Conservation (phyloP, 495 filamentous ascomycete genomes). For the Aspergillus baeticus region DNA sequence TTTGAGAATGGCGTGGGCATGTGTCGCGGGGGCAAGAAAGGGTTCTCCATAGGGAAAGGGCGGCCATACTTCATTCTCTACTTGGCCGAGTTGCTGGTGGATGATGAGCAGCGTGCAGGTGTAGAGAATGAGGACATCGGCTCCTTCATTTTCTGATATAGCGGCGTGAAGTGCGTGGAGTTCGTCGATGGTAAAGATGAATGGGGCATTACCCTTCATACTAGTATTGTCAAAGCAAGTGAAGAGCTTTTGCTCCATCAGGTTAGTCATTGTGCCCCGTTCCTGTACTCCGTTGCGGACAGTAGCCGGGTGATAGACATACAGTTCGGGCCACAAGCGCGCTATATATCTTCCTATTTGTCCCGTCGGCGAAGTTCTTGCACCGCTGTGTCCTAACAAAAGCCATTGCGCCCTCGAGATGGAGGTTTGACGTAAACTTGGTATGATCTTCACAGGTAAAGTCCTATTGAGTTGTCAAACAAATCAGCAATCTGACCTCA, state of each 20-base stretch:
- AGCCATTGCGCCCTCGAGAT: constrained; percentile 7
- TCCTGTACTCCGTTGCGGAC: too few relatives aligned
- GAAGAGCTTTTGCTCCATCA: neutral
- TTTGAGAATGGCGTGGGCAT: neutral
- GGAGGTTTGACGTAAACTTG: constrained; percentile 1
- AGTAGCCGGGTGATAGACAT: too few relatives aligned
- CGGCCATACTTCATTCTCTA: neutral
- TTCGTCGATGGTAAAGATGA: constrained; percentile 7
- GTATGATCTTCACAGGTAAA: constrained; percentile 4
- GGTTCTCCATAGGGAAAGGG: neutral
- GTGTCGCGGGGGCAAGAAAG: neutral
- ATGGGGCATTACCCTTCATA: neutral
- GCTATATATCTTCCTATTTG: constrained; percentile 1
- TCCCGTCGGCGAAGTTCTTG: constrained; percentile 2
- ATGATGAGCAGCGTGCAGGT: constrained; percentile 4
- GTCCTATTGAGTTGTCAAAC: neutral
- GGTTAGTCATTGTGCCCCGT: neutral
- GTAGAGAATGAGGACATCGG: neutral
- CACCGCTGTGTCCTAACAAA: neutral
- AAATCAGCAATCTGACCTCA: neutral
- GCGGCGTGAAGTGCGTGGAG: constrained; percentile 1
- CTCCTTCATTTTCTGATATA: neutral
- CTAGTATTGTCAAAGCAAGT: constrained; percentile 7
- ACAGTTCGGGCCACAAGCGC: constrained; percentile 5
- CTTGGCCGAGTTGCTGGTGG: constrained; percentile 1